Percentiles rank a stretch among this genome's conserved stretches.
Evolutionary conservation across 148 eudicot genomes (phyloP).

Genomic region (Cornus kousa): DNA sequence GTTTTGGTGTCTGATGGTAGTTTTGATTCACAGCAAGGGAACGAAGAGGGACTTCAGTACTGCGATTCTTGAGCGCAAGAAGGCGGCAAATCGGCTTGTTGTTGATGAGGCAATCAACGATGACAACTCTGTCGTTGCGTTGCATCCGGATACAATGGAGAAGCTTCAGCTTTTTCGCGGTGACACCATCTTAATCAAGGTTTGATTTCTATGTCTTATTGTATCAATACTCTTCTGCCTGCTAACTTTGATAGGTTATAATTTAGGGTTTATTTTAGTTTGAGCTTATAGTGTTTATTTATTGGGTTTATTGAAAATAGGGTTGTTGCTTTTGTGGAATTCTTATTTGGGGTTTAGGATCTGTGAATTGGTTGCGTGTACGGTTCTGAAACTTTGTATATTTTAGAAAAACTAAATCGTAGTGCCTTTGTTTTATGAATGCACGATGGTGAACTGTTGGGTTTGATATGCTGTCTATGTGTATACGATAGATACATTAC

Average conservation of each 20-base stretch:
- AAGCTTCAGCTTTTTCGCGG: constrained; percentile 87
- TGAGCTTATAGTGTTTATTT: not conserved
- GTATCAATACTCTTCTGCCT: not conserved
- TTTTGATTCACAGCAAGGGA: constrained; percentile 51
- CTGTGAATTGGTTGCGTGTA: not conserved
- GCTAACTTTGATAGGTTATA: not conserved
- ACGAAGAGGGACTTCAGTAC: constrained; percentile 74
- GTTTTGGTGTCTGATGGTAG: not conserved
- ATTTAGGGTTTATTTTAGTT: not conserved
- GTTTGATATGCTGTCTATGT: not conserved
- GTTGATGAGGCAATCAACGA: constrained; percentile 82
- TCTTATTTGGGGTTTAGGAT: not conserved
- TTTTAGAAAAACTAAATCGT: no score
- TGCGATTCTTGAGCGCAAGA: constrained; percentile 78
- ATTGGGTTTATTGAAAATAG: not conserved
- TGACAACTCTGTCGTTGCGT: constrained; percentile 74
- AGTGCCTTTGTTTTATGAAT: no score
- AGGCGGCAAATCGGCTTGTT: constrained; percentile 67
- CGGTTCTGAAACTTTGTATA: not conserved
- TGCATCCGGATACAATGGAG: constrained; percentile 87
- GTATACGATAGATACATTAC: not conserved
- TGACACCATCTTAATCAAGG: constrained; percentile 78
- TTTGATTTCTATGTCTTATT: constrained; percentile 12
- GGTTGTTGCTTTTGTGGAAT: not conserved
- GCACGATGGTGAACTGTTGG: not conserved